Evolutionary conservation across 202 grass and related monocot genomes (phyloP).

Genomic region (Schoenoplectus tabernaemontani): DNA sequence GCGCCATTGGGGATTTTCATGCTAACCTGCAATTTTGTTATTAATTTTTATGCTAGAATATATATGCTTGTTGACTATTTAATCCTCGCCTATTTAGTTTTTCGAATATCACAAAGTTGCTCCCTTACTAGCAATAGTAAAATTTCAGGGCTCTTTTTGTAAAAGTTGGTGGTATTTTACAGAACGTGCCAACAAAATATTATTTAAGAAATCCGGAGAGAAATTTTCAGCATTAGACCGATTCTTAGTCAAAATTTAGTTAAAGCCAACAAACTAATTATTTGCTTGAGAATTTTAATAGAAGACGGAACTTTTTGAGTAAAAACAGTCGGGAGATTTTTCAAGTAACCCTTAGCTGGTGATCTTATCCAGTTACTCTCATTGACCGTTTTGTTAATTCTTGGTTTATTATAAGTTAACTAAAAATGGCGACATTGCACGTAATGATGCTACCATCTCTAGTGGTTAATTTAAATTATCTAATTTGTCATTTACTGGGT

Average conservation of each 20-base stretch:
- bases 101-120: background rate
- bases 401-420: background rate
- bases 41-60: background rate
- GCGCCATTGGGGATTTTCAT: background rate
- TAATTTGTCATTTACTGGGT: background rate
- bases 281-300: background rate
- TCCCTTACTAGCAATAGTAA: background rate
- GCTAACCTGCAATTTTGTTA: too few species aligned
- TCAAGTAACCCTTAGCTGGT: conserved; percentile 16
- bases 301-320: background rate
- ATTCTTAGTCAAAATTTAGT: background rate
- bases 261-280: background rate
- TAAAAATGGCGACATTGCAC: background rate
- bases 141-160: background rate
- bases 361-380: background rate
- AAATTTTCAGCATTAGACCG: background rate
- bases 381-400: background rate
- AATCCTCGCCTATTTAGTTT: background rate
- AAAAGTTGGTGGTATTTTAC: background rate
- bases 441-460: background rate
- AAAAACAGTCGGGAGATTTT: background rate
- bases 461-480: background rate
- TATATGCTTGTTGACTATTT: background rate
- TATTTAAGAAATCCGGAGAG: background rate
- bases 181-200: background rate